A percentile compares a stretch with the other conserved stretches of the same genome.
Evolutionary conservation across 202 grass and related monocot genomes (phyloP).

Genomic region (Carex sylvatica): DNA sequence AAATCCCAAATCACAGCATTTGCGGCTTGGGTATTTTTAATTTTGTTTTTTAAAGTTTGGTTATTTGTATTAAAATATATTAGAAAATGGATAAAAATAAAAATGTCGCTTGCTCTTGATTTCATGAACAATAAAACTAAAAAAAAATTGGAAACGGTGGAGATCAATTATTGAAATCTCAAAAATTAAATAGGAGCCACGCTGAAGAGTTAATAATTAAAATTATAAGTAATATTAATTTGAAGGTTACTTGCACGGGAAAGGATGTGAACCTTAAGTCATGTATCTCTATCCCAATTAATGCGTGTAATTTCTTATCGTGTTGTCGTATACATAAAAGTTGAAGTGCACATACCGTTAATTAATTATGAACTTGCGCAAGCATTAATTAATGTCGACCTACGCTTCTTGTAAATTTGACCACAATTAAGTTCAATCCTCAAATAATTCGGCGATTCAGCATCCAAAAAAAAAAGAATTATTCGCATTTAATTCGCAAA

Average conservation of each 20-base stretch:
- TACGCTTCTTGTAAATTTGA: slow-evolving; percentile 10
- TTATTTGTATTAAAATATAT: no score
- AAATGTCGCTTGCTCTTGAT: neutral
- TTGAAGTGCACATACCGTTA: slow-evolving; percentile 15
- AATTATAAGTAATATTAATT: neutral
- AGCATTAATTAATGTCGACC: slow-evolving; percentile 5
- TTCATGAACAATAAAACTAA: neutral
- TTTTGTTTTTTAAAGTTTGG: no score
- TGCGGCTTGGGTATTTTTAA: no score
- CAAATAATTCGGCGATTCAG: no score
- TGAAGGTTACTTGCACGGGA: slow-evolving; percentile 12
- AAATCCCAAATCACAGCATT: no score
- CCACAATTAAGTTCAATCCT: neutral
- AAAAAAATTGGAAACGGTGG: neutral
- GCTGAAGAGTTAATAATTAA: neutral
- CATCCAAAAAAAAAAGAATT: no score
- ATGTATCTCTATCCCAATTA: neutral
- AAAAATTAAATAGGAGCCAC: neutral
- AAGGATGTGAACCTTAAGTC: neutral
- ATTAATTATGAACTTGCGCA: slow-evolving; percentile 17
- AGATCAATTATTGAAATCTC: neutral
- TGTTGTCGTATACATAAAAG: slow-evolving; percentile 14
- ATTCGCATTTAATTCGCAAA: no score
- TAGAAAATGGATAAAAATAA: no score
- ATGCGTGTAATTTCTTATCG: slow-evolving; percentile 9